A percentile compares a stretch with the other conserved stretches of the same genome.
These are phyloP conservation scores for Polygonum maritimum DNA, from an alignment of 148 eudicot species.

Conservation along the genomic window DNA sequence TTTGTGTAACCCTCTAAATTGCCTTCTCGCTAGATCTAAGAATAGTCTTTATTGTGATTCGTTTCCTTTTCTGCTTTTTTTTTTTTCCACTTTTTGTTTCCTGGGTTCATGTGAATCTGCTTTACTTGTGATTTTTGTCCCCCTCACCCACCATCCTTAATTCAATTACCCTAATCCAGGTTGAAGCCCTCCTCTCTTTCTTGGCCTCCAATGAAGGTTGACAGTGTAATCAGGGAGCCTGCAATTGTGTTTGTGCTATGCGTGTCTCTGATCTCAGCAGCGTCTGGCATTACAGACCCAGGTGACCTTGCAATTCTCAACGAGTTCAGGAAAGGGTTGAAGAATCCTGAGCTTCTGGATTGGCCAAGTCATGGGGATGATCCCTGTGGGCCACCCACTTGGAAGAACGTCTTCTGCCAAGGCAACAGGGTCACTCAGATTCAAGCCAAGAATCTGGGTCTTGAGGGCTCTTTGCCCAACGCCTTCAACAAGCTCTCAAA, in stretches of 20 bases:
- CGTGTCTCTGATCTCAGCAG: conserved; percentile 22
- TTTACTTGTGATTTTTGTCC: neutral
- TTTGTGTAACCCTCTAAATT: neutral
- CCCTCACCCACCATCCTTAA: neutral
- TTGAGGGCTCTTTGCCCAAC: conserved; percentile 64
- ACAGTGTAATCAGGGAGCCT: neutral
- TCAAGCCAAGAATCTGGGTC: conserved; percentile 54
- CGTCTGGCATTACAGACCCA: conserved; percentile 52
- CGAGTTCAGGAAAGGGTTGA: conserved; percentile 59
- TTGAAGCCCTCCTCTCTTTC: conserved; percentile 11
- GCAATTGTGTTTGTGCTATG: neutral
- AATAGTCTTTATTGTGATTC: neutral
- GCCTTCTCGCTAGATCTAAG: conserved; percentile 6
- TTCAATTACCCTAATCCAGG: neutral
- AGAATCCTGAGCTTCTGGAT: conserved; percentile 62
- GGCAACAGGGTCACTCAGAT: conserved; percentile 62
- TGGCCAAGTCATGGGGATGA: conserved; percentile 67
- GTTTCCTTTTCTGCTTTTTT: neutral
- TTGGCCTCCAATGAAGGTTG: conserved; percentile 8
- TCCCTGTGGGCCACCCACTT: conserved; percentile 81
- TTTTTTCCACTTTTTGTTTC: neutral
- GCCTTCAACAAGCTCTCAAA: conserved; percentile 53
- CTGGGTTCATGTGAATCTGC: neutral
- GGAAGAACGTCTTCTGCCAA: conserved; percentile 52
- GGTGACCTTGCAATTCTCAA: conserved; percentile 52